These are phyloP conservation scores for Taphrina flavorubra DNA, from an alignment of 1,139 yeast species.

Conservation along the genomic window DNA sequence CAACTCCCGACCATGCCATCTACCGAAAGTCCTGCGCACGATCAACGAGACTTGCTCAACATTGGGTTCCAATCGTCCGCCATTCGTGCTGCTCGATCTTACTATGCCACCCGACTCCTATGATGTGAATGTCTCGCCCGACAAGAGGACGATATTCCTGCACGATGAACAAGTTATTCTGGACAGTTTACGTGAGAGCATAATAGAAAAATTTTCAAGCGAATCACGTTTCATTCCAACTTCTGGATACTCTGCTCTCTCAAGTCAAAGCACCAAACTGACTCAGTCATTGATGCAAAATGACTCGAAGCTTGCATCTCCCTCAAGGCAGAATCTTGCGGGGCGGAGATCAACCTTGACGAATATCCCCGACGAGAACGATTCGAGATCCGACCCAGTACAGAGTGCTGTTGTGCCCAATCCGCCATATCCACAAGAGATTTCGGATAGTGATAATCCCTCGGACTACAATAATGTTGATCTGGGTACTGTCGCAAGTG, in stretches of 20 bases:
- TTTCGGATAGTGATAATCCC: too few species aligned
- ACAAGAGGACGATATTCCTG: slow-evolving; percentile 73
- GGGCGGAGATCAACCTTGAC: background rate
- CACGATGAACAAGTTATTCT: slow-evolving; percentile 68
- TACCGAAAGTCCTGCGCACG: slow-evolving; percentile 60
- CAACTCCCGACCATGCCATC: slow-evolving; percentile 74
- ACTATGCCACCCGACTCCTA: slow-evolving; percentile 58
- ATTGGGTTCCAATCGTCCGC: slow-evolving; percentile 74
- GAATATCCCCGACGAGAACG: background rate
- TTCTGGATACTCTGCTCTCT: background rate
- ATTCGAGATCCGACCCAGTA: too few species aligned
- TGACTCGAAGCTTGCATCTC: background rate
- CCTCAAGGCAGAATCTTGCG: too few species aligned
- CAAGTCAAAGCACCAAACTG: background rate
- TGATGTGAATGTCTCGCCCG: slow-evolving; percentile 91
- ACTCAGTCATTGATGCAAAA: background rate
- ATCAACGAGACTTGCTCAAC: slow-evolving; percentile 74
- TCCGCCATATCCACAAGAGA: too few species aligned
- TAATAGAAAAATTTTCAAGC: slow-evolving; percentile 50
- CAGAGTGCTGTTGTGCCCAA: too few species aligned
- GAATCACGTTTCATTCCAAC: slow-evolving; percentile 24
- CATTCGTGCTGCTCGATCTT: slow-evolving; percentile 71
- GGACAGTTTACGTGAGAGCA: slow-evolving; percentile 51
- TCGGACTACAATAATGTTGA: too few species aligned
- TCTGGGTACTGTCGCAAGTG: background rate